Conservation (phyloP, 257 asterid species). For the Solanum okadae region DNA sequence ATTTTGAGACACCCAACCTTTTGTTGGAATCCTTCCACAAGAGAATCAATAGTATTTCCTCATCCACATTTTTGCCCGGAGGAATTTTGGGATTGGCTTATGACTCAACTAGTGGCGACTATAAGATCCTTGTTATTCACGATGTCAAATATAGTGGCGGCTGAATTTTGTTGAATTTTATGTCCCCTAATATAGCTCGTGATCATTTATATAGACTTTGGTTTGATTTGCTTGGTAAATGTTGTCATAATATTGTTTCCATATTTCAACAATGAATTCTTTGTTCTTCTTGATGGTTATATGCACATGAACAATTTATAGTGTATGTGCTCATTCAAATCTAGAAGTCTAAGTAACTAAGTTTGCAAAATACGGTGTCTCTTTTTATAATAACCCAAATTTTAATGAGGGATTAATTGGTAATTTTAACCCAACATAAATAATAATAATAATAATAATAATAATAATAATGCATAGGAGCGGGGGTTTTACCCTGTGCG, state of each 20-base stretch:
- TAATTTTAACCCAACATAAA: not conserved
- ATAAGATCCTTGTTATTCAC: not conserved
- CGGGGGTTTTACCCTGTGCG: not conserved
- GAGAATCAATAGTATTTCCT: not conserved
- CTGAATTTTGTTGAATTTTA: not conserved
- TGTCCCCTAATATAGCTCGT: not conserved
- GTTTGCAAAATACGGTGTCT: not conserved
- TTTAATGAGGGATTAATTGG: not conserved
- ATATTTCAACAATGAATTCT: not conserved
- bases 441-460: not conserved
- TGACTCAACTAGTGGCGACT: not conserved
- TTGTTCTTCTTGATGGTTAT: not conserved
- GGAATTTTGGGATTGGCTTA: not conserved
- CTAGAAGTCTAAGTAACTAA: not conserved
- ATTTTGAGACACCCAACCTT: not conserved
- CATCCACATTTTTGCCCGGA: not conserved
- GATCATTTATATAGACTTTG: not conserved
- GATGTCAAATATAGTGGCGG: not conserved
- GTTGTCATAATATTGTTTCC: not conserved
- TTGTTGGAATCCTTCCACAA: not conserved
- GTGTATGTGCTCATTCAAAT: not conserved
- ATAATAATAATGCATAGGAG: not conserved
- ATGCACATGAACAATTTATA: not conserved
- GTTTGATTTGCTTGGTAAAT: not conserved
- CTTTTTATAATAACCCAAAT: not conserved